A percentile compares a stretch with the other conserved stretches of the same genome.
Evolutionary conservation across 2,329 filamentous ascomycete species (phyloP).

Genomic region (Trichoderma cornu-damae): DNA sequence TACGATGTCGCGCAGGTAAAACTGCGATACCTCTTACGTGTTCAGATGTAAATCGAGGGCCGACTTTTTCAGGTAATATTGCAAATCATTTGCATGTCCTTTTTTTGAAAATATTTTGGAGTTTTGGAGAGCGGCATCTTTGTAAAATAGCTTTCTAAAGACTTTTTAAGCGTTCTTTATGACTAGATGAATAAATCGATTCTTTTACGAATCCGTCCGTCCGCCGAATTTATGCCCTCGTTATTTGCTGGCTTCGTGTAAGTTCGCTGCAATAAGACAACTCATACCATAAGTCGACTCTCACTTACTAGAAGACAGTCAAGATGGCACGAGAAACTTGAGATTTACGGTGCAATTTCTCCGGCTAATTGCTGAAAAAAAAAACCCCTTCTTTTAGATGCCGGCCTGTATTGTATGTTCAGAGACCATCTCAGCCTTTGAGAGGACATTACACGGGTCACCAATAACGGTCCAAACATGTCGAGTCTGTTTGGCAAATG

Average conservation of each 20-base stretch:
- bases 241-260: not conserved
- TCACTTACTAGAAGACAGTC: too few relatives aligned
- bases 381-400: too few relatives aligned
- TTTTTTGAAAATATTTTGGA: not conserved
- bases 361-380: too few relatives aligned
- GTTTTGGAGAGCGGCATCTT: not conserved
- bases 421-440: not conserved
- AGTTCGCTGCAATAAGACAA: not conserved
- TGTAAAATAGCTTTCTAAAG: constrained; percentile 3
- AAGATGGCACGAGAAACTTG: too few relatives aligned
- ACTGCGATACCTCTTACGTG: constrained; percentile 63
- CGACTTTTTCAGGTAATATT: not conserved
- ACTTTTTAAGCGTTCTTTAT: not conserved
- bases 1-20: constrained; percentile 67
- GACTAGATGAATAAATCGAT: constrained; percentile 5
- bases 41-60: constrained; percentile 42
- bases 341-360: not conserved
- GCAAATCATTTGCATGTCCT: not conserved
- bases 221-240: not conserved
- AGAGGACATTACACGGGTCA: too few relatives aligned
- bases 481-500: too few relatives aligned
- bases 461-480: too few relatives aligned
- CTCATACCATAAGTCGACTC: too few relatives aligned
- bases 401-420: too few relatives aligned
- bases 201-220: not conserved